A percentile compares a stretch with the other conserved stretches of the same genome.
Conservation (phyloP, 352 stramenopile genomes). For the Hyaloperonospora arabidopsidis region DNA sequence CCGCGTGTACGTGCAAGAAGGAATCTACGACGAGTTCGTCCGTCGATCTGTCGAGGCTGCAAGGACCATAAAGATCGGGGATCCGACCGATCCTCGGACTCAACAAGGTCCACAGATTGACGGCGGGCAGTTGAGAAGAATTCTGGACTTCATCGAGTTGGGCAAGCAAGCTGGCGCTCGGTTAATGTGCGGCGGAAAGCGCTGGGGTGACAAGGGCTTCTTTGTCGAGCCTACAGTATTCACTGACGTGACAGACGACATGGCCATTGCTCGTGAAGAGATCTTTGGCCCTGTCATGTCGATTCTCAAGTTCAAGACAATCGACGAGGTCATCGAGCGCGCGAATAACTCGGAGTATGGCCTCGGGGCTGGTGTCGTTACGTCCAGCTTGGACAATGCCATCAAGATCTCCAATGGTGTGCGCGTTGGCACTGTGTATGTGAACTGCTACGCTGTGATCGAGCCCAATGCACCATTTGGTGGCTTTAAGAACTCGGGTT, state of each 20-base stretch:
- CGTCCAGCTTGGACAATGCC: conserved; percentile 70
- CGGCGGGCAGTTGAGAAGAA: conserved; percentile 67
- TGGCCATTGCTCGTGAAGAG: conserved; percentile 88
- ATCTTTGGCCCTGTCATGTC: conserved; percentile 89
- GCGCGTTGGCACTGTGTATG: conserved; percentile 87
- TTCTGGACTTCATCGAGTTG: conserved; percentile 78
- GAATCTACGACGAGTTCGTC: conserved; percentile 85
- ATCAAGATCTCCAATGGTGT: conserved; percentile 85
- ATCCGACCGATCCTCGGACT: conserved; percentile 36
- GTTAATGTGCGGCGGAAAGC: conserved; percentile 75
- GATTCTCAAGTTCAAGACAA: conserved; percentile 86
- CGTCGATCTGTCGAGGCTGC: conserved; percentile 42
- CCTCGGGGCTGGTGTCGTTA: conserved; percentile 86
- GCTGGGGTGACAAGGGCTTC: conserved; percentile 55
- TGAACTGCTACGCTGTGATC: conserved; percentile 91
- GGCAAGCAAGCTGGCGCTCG: conserved; percentile 77
- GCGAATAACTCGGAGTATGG: conserved; percentile 87
- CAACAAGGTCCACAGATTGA: conserved; percentile 61
- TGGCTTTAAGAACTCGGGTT: conserved; percentile 81
- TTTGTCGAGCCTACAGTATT: conserved; percentile 93
- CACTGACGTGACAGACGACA: conserved; percentile 66
- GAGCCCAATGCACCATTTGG: conserved; percentile 65
- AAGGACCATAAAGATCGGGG: conserved; percentile 42
- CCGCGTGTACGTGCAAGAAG: conserved; percentile 86
- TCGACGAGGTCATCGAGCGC: conserved; percentile 83